A percentile compares a stretch with the other conserved stretches of the same genome.
These are phyloP conservation scores for Cryphonectria nitschkei DNA, from an alignment of 2,329 filamentous ascomycete species.

Conservation along the genomic window DNA sequence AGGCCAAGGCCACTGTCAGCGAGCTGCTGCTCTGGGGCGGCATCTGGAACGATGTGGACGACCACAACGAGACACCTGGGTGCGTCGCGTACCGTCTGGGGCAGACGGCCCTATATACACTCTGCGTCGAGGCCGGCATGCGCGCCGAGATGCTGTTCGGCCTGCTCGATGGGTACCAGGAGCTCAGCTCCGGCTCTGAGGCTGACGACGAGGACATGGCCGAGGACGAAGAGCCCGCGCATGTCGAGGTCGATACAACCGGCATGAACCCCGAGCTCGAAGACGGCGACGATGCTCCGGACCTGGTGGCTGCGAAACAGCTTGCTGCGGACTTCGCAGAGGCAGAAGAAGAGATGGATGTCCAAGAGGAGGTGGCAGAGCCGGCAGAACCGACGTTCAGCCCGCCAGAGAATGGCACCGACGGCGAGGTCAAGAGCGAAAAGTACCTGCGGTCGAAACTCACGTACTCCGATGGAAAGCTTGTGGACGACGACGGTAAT, in stretches of 20 bases:
- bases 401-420: slow-evolving; percentile 40
- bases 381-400: slow-evolving; percentile 40
- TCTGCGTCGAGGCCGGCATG: slow-evolving; percentile 88
- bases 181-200: slow-evolving; percentile 60
- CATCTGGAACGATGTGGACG: slow-evolving; percentile 96
- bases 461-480: slow-evolving; percentile 65
- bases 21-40: slow-evolving; percentile 85
- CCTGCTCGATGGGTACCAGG: slow-evolving; percentile 80
- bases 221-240: slow-evolving; percentile 22
- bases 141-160: slow-evolving; percentile 86
- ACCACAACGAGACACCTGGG: slow-evolving; percentile 85
- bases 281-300: slow-evolving; percentile 40
- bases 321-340: slow-evolving; percentile 25
- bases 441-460: slow-evolving; percentile 71
- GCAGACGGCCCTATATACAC: slow-evolving; percentile 71
- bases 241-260: slow-evolving; percentile 23
- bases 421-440: slow-evolving; percentile 61
- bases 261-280: slow-evolving; percentile 31
- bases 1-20: slow-evolving; percentile 69
- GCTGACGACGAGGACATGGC: slow-evolving; percentile 51
- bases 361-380: slow-evolving; percentile 34
- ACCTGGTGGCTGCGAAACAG: slow-evolving; percentile 34
- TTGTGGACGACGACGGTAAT: slow-evolving; percentile 76
- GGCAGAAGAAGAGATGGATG: slow-evolving; percentile 28
- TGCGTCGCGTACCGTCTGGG: slow-evolving; percentile 78